Evolutionary conservation across 2,329 filamentous ascomycete genomes (phyloP).

Genomic region (Exophiala bonariae): DNA sequence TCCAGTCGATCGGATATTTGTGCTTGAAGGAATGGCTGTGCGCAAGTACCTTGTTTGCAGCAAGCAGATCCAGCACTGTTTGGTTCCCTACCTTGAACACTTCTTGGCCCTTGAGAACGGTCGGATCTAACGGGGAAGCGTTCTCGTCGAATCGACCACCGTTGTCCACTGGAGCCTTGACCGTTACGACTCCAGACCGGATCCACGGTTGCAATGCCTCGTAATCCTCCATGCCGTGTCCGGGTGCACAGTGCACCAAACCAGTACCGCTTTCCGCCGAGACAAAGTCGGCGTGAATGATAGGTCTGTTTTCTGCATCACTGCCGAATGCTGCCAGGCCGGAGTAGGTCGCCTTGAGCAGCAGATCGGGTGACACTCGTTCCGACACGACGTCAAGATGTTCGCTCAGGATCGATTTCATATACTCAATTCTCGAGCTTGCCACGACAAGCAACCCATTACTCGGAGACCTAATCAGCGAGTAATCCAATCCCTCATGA

Average conservation of each 20-base stretch:
- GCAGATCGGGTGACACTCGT: slow-evolving; percentile 62
- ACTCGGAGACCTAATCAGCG: slow-evolving; percentile 58
- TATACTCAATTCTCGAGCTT: slow-evolving; percentile 64
- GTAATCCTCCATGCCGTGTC: slow-evolving; percentile 97
- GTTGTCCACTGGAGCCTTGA: slow-evolving; percentile 74
- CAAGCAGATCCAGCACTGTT: slow-evolving; percentile 69
- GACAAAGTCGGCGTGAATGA: slow-evolving; percentile 87
- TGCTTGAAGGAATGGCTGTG: slow-evolving; percentile 72
- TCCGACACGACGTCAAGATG: slow-evolving; percentile 34
- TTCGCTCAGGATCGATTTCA: slow-evolving; percentile 52
- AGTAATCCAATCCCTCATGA: slow-evolving; percentile 72
- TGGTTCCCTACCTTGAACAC: slow-evolving; percentile 71
- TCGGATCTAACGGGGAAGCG: slow-evolving; percentile 70
- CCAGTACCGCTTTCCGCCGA: slow-evolving; percentile 88
- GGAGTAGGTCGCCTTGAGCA: slow-evolving; percentile 58
- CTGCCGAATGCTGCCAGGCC: slow-evolving; percentile 73
- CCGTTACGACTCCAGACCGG: slow-evolving; percentile 15
- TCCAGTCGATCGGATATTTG: slow-evolving; percentile 98
- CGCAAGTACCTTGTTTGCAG: slow-evolving; percentile 61
- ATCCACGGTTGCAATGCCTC: slow-evolving; percentile 58
- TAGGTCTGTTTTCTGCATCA: slow-evolving; percentile 59
- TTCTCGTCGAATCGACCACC: slow-evolving; percentile 77
- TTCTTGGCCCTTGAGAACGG: slow-evolving; percentile 66
- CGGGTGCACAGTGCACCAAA: slow-evolving; percentile 90
- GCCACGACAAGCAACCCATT: slow-evolving; percentile 70